Evolutionary conservation across 495 filamentous ascomycete genomes (phyloP).

Genomic region (Cercophora samala): DNA sequence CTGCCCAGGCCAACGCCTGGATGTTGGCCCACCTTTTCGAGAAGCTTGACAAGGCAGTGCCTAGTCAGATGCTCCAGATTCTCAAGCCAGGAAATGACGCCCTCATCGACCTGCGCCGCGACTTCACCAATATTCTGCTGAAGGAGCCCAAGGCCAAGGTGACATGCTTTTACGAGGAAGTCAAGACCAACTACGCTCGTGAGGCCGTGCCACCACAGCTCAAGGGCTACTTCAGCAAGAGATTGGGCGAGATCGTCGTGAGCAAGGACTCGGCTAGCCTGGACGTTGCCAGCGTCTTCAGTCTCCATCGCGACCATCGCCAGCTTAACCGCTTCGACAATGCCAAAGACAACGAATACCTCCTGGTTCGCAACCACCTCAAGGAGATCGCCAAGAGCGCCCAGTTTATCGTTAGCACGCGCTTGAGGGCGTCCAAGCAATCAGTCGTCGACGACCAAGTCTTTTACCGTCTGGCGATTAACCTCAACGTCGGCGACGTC

Average conservation of each 20-base stretch:
- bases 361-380: constrained; percentile 9
- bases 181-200: constrained; percentile 11
- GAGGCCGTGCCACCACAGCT: constrained; percentile 11
- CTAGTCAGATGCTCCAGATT: constrained; percentile 9
- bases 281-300: constrained; percentile 6
- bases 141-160: constrained; percentile 18
- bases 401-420: constrained; percentile 9
- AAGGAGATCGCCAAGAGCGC: constrained; percentile 17
- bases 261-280: constrained; percentile 13
- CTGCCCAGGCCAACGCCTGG: constrained; percentile 8
- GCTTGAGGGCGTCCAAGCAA: constrained; percentile 11
- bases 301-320: constrained; percentile 15
- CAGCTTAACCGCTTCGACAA: constrained; percentile 22
- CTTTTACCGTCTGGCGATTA: constrained; percentile 13
- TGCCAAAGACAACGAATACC: constrained; percentile 17
- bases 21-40: constrained; percentile 14
- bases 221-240: constrained; percentile 17
- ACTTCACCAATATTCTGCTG: constrained; percentile 12
- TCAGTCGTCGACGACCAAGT: constrained; percentile 14
- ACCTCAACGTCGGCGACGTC: constrained; percentile 14
- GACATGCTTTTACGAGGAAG: constrained; percentile 14
- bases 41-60: constrained; percentile 15
- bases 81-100: constrained; percentile 17
- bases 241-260: constrained; percentile 17
- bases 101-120: constrained; percentile 13